These are phyloP conservation scores for Trichophyton benhamiae DNA, from an alignment of 2,329 filamentous ascomycete species.

Conservation along the genomic window DNA sequence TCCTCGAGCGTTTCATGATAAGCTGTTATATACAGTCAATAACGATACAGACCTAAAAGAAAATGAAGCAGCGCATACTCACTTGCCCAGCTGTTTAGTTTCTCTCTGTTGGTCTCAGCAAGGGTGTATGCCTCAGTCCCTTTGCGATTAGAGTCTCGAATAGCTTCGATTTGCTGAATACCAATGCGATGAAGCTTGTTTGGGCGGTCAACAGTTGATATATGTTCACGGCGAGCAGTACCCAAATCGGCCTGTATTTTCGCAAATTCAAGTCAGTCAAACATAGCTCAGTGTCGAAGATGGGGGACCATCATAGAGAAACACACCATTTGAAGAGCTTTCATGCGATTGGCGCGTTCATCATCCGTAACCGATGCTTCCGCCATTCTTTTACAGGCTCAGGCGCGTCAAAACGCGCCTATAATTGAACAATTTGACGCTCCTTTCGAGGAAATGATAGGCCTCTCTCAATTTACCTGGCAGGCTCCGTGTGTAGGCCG, in stretches of 20 bases:
- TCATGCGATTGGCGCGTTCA: slow-evolving; percentile 15
- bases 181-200: slow-evolving; percentile 10
- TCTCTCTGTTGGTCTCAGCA: slow-evolving; percentile 18
- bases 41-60: neutral
- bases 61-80: slow-evolving; percentile 11
- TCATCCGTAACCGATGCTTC: slow-evolving; percentile 10
- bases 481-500: neutral
- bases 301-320: neutral
- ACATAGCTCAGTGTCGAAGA: neutral
- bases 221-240: slow-evolving; percentile 24
- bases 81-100: slow-evolving; percentile 26
- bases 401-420: neutral
- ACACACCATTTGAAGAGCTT: slow-evolving; percentile 22
- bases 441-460: neutral
- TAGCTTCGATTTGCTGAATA: slow-evolving; percentile 20
- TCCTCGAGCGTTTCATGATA: slow-evolving; percentile 18
- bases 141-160: slow-evolving; percentile 20
- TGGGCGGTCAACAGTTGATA: slow-evolving; percentile 23
- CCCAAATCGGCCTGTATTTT: slow-evolving; percentile 27
- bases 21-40: neutral
- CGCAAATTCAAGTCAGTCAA: neutral
- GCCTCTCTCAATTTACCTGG: neutral
- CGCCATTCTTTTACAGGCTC: slow-evolving; percentile 7
- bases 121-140: slow-evolving; percentile 21
- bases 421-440: neutral